A percentile compares a stretch with the other conserved stretches of the same genome.
Evolutionary conservation across 106 monocot genomes (phyloP).

Genomic region (Alisma plantagoaquatica): DNA sequence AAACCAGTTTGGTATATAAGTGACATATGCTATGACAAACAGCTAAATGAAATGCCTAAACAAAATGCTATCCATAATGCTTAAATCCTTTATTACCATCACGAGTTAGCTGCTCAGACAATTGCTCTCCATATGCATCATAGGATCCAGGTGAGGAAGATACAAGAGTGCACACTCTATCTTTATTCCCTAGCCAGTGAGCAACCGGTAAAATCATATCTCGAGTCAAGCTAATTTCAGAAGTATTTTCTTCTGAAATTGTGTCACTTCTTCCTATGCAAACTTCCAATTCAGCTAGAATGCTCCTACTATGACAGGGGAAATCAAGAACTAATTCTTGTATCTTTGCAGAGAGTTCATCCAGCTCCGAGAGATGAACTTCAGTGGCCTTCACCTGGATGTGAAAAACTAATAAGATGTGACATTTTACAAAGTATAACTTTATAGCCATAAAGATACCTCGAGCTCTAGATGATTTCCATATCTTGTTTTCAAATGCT

Average conservation of each 20-base stretch:
- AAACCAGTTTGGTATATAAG: no score
- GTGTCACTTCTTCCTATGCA: constrained; percentile 54
- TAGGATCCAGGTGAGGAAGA: constrained; percentile 31
- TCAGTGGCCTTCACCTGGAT: constrained; percentile 72
- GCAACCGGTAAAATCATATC: constrained; percentile 61
- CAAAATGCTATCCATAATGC: no score
- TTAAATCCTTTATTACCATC: no score
- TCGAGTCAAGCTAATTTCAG: constrained; percentile 62
- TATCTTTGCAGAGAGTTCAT: constrained; percentile 57
- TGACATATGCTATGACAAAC: no score
- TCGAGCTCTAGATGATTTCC: constrained; percentile 94
- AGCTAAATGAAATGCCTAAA: no score
- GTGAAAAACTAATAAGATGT: constrained; percentile 3
- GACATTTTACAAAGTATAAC: constrained; percentile 10
- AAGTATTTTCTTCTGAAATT: constrained; percentile 30
- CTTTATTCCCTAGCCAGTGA: constrained; percentile 51
- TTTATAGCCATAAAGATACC: constrained; percentile 36
- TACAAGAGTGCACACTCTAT: constrained; percentile 29
- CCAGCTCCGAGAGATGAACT: constrained; percentile 35
- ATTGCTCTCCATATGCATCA: constrained; percentile 55
- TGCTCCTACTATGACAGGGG: constrained; percentile 37
- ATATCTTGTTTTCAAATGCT: constrained; percentile 87
- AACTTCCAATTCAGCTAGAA: constrained; percentile 59
- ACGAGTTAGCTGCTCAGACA: constrained; percentile 76
- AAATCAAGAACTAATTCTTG: constrained; percentile 57